Percentiles rank a stretch among this genome's conserved stretches.
phyloP scores from a whole-genome alignment of 129 eudicot species.

The Saussurea involucrata region DNA sequence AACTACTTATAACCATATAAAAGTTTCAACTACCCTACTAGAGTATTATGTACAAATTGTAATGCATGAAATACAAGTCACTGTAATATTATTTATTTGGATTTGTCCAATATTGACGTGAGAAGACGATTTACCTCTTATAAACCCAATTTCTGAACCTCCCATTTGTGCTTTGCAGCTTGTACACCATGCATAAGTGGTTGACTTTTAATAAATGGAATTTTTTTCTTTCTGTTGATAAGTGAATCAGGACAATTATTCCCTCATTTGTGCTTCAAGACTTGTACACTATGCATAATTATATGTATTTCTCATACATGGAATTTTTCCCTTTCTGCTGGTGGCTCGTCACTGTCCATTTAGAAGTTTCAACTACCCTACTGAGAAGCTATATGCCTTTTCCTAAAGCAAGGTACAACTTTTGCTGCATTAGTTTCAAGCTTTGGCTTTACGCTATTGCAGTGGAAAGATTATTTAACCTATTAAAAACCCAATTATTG shows the following conservation, averaged over 20 bases:
- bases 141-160: background rate
- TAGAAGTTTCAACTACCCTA: background rate
- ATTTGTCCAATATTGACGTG: background rate
- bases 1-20: background rate
- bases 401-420: background rate
- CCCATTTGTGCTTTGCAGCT: conserved; percentile 11
- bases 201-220: background rate
- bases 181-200: background rate
- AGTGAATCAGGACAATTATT: background rate
- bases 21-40: conserved; percentile 3
- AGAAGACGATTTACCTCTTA: background rate
- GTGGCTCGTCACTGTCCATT: background rate
- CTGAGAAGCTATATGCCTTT: background rate
- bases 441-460: background rate
- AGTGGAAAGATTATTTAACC: background rate
- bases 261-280: background rate
- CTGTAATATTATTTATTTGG: background rate
- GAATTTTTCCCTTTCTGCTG: background rate
- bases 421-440: background rate
- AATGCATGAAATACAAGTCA: background rate
- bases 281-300: background rate
- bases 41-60: conserved; percentile 3
- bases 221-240: background rate
- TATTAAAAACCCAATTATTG: background rate
- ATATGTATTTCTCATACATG: background rate